Evolutionary conservation across 495 filamentous ascomycete species (phyloP).

Genomic region (Penicillium daleae): DNA sequence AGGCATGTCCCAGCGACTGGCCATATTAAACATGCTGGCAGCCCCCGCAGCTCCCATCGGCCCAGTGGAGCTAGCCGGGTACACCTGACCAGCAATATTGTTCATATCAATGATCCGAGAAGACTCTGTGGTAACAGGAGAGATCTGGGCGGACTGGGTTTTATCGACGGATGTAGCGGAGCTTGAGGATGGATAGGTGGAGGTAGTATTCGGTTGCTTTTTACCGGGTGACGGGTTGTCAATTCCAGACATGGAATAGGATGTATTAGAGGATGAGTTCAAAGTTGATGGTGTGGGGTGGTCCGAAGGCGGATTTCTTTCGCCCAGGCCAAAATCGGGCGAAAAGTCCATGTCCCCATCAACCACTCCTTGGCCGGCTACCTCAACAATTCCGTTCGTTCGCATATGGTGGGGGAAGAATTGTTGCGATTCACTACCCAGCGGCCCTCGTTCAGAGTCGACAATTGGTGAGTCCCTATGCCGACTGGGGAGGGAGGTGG

Average conservation of each 20-base stretch:
- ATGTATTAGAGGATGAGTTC: slow-evolving; percentile 42
- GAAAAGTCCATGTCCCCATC: slow-evolving; percentile 41
- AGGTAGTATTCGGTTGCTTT: slow-evolving; percentile 22
- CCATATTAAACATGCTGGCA: slow-evolving; percentile 19
- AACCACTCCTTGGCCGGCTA: slow-evolving; percentile 12
- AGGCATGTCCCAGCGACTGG: slow-evolving; percentile 35
- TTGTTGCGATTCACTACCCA: slow-evolving; percentile 7
- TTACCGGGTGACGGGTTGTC: slow-evolving; percentile 30
- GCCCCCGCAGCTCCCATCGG: slow-evolving; percentile 16
- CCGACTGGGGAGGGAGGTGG: slow-evolving; percentile 35
- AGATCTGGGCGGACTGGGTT: slow-evolving; percentile 20
- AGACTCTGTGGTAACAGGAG: slow-evolving; percentile 17
- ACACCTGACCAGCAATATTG: slow-evolving; percentile 21
- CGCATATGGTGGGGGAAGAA: slow-evolving; percentile 13
- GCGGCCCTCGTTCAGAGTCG: not conserved
- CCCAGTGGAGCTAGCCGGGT: slow-evolving; percentile 14
- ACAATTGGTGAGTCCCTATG: slow-evolving; percentile 19
- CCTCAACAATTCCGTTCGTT: slow-evolving; percentile 11
- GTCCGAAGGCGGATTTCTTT: slow-evolving; percentile 38
- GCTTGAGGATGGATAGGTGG: slow-evolving; percentile 12
- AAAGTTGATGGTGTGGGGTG: slow-evolving; percentile 42
- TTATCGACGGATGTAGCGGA: slow-evolving; percentile 25
- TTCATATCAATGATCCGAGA: slow-evolving; percentile 19
- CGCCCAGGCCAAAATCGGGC: slow-evolving; percentile 33
- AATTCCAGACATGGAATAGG: slow-evolving; percentile 33